These are phyloP conservation scores for Apodospora peruviana DNA, from an alignment of 495 filamentous ascomycete genomes.

Conservation along the genomic window DNA sequence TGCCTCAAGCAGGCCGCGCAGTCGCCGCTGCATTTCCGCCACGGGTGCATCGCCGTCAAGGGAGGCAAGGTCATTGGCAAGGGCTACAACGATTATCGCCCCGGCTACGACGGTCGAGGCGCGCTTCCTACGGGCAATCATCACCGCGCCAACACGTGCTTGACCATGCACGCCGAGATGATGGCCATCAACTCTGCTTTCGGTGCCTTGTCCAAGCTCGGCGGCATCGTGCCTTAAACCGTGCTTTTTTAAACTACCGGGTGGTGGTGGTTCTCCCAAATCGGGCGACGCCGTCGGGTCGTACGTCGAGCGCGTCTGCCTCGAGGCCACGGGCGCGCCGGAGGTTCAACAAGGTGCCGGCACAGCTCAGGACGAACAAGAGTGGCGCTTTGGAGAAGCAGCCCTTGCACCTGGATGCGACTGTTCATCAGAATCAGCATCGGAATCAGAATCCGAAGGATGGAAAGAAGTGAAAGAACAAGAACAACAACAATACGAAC, in stretches of 20 bases:
- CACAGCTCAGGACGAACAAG: constrained; percentile 33
- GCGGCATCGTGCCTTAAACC: constrained; percentile 39
- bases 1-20: constrained; percentile 48
- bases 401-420: constrained; percentile 36
- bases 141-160: constrained; percentile 27
- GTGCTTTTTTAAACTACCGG: no score
- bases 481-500: no score
- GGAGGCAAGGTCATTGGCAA: constrained; percentile 48
- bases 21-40: constrained; percentile 44
- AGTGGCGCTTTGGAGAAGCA: constrained; percentile 41
- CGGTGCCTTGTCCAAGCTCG: constrained; percentile 32
- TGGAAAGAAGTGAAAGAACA: not conserved
- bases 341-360: constrained; percentile 14
- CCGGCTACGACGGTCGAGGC: constrained; percentile 42
- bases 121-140: no score
- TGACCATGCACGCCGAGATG: constrained; percentile 52
- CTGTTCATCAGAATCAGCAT: constrained; percentile 17
- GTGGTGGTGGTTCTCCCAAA: no score
- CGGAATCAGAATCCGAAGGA: constrained; percentile 14
- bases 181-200: constrained; percentile 51
- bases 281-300: constrained; percentile 36
- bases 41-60: constrained; percentile 46
- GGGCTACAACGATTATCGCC: constrained; percentile 43
- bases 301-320: constrained; percentile 39
- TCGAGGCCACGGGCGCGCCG: constrained; percentile 17